Base-by-base conservation (phyloP, 2,329 filamentous ascomycete genomes). In the Verticillium klebahnii region DNA sequence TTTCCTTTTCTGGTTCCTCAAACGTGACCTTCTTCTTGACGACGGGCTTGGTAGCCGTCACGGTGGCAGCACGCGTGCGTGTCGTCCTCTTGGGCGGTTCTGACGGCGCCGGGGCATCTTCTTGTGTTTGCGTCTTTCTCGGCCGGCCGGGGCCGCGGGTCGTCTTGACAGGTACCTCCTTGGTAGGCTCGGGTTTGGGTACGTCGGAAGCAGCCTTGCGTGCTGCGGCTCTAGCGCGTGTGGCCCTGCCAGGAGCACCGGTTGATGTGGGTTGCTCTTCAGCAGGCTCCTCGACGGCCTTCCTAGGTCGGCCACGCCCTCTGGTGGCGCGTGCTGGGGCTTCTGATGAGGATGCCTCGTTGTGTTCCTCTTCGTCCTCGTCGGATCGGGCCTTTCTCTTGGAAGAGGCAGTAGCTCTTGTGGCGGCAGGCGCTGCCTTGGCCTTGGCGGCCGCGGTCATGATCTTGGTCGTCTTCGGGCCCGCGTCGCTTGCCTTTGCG, bases 1-100 rank as follows among this genome's bases (percentile, higher is more conserved):
- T 89, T 70, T 89, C 86, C 73, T 89, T 89, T 70, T 87, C 85
- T 3, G 84, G 83, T 67, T 85, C 84, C 69, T 87, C 80, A 70
- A 89, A 89, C 62, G 83, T 86, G 68, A 89, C 86, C 2, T 78
- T 80, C 76, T 88, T 89, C 76, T 84, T 87, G 37, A 78, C 72
- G 5, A 78, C 75, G 19, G 82, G 72, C 72, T 78, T 83, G 65
- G 75, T 61, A 63, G 61, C 39, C 68, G 71, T 69, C n/a, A 67
- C 64, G 17, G 69, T 63, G 45, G 67, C 64, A 32, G 67, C 62
- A 62, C 66, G 73, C 56, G 63, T 65, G 45, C 71, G 71, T 52
- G 67, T 71, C 52, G 69, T 68, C 64, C 59, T 67, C 23, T 69
- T 68, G 34, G 57, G 59, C 14, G 66, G 62, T 40, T 65, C 65